phyloP scores from a whole-genome alignment of 2,329 filamentous ascomycete species.

The Dryadomyces quercivorus region DNA sequence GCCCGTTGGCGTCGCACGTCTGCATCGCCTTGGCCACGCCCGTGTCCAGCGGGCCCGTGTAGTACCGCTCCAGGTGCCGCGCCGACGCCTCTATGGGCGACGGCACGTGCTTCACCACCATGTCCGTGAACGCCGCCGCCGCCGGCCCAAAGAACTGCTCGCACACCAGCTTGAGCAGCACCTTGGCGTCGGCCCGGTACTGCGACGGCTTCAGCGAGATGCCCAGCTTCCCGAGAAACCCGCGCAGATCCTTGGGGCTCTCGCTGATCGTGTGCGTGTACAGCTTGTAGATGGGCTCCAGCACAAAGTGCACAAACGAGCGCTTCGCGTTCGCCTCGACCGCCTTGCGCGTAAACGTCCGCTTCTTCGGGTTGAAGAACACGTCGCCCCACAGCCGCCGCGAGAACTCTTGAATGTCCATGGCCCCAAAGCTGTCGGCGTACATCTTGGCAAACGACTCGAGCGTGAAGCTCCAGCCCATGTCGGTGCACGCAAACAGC shows the following conservation, averaged over 20 bases:
- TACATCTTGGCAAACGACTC: constrained; percentile 96
- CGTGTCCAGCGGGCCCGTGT: constrained; percentile 79
- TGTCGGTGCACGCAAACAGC: constrained; percentile 84
- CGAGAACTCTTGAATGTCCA: constrained; percentile 75
- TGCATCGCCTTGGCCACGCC: constrained; percentile 71
- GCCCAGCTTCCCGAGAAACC: constrained; percentile 64
- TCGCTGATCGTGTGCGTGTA: constrained; percentile 92
- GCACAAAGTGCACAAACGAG: constrained; percentile 85
- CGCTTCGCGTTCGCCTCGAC: constrained; percentile 69
- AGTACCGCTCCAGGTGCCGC: constrained; percentile 71
- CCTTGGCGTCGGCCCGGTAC: constrained; percentile 79
- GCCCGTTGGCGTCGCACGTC: constrained; percentile 76
- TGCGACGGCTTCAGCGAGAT: constrained; percentile 87
- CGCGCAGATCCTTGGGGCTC: constrained; percentile 71
- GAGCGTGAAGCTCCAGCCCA: constrained; percentile 95
- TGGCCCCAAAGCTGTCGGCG: constrained; percentile 69
- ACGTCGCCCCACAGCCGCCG: constrained; percentile 88
- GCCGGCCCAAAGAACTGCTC: constrained; percentile 91
- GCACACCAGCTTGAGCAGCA: constrained; percentile 79
- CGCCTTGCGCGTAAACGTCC: constrained; percentile 82
- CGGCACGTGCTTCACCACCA: constrained; percentile 81
- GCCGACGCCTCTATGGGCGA: constrained; percentile 71
- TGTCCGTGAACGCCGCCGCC: constrained; percentile 85
- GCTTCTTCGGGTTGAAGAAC: constrained; percentile 83
- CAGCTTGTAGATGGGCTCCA: constrained; percentile 96